These are phyloP conservation scores for Cryptococcus sp. DNA, from an alignment of 1,284 basidiomycete species.

Conservation along the genomic window DNA sequence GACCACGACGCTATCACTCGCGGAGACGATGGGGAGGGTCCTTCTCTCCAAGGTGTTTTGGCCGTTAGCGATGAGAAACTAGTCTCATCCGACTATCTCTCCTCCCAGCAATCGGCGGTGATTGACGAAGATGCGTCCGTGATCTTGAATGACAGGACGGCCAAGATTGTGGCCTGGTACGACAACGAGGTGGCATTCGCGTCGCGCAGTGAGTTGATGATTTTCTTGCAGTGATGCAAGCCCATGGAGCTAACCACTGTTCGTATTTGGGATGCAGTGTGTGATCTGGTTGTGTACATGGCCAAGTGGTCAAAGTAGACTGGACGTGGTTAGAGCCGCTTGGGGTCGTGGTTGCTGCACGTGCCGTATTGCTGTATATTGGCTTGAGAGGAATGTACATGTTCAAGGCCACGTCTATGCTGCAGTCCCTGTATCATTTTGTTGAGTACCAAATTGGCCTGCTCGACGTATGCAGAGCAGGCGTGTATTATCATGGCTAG, in stretches of 20 bases:
- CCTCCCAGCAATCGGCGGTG: conserved; percentile 37
- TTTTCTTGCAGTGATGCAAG: neutral
- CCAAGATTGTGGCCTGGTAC: conserved; percentile 50
- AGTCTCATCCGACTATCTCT: conserved; percentile 49
- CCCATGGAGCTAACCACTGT: neutral
- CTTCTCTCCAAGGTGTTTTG: conserved; percentile 37
- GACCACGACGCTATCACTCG: conserved; percentile 3
- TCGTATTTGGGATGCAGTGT: conserved; percentile 17
- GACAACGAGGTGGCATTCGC: conserved; percentile 49
- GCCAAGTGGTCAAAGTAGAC: neutral
- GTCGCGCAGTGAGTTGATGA: conserved; percentile 23
- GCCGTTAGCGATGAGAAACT: conserved; percentile 49
- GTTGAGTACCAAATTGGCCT: too few relatives aligned
- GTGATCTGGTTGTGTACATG: conserved; percentile 36
- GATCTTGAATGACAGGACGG: conserved; percentile 43
- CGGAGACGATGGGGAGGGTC: conserved; percentile 1
- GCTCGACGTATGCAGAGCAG: too few relatives aligned
- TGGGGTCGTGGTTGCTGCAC: too few relatives aligned
- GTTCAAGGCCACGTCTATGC: too few relatives aligned
- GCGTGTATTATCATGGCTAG: too few relatives aligned
- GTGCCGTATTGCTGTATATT: too few relatives aligned
- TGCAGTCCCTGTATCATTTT: too few relatives aligned
- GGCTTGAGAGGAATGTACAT: too few relatives aligned
- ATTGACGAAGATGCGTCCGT: conserved; percentile 48
- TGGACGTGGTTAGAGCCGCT: too few relatives aligned